Percentiles rank a stretch among this genome's conserved stretches.
Evolutionary conservation across 2,329 filamentous ascomycete species (phyloP).

Genomic region (Scytalidium lignicola): DNA sequence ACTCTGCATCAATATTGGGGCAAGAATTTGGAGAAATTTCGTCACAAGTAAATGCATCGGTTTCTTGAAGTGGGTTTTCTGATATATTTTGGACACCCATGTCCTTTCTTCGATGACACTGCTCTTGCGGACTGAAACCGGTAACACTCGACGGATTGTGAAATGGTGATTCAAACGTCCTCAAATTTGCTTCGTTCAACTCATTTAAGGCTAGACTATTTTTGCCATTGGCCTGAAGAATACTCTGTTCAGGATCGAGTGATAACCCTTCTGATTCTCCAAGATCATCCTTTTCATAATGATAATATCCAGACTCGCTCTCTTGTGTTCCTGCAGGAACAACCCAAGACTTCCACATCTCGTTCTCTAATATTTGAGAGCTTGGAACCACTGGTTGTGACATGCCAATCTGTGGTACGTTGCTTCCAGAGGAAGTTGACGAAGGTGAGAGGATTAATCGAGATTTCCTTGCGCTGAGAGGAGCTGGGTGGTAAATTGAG

Average conservation of each 20-base stretch:
- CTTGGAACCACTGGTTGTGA: conserved; percentile 10
- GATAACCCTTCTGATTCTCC: background rate
- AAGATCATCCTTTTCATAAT: background rate
- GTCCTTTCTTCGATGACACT: no score
- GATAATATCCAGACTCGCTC: background rate
- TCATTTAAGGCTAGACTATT: no score
- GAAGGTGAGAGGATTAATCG: conserved; percentile 15
- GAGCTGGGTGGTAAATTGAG: conserved; percentile 21
- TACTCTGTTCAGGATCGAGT: conserved; percentile 22
- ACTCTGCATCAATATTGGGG: background rate
- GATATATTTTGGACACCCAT: no score
- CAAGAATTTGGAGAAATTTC: no score
- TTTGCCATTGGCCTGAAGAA: background rate
- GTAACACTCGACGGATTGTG: no score
- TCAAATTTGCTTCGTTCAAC: no score
- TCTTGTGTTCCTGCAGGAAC: conserved; percentile 3
- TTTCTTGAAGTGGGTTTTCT: no score
- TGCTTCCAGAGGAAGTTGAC: conserved; percentile 15
- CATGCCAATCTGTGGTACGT: conserved; percentile 19
- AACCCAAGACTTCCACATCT: conserved; percentile 25
- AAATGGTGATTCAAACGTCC: no score
- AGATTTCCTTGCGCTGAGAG: conserved; percentile 17
- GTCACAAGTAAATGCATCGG: no score
- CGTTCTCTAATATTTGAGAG: conserved; percentile 21
- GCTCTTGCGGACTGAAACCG: no score